Conservation (phyloP, 2,329 filamentous ascomycete species). For the Chalaropsis thielavioides region DNA sequence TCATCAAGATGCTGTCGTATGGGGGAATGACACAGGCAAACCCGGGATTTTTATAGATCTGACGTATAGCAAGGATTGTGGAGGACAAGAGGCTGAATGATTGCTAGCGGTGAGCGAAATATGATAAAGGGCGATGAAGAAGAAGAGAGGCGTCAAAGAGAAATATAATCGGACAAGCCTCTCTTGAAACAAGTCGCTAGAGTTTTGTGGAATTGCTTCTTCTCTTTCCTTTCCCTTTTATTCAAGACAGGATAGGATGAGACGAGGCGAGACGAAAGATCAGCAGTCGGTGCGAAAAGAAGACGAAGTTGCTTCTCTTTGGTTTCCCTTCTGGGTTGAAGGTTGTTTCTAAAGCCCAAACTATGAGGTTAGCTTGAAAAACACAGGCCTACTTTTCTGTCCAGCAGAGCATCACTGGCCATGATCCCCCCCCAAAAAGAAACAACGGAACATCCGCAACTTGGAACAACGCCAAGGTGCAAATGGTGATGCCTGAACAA, state of each 20-base stretch:
- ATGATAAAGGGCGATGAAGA: neutral
- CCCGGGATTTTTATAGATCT: neutral
- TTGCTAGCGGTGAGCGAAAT: neutral
- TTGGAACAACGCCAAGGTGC: neutral
- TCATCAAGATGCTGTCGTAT: neutral
- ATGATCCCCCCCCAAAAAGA: conserved; percentile 8
- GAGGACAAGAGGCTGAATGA: neutral
- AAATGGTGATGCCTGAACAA: neutral
- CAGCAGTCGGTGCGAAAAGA: neutral
- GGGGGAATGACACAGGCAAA: neutral
- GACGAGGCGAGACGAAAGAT: conserved; percentile 2
- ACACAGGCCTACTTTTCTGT: neutral
- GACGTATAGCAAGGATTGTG: neutral
- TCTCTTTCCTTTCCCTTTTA: too few relatives aligned
- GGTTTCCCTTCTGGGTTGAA: neutral
- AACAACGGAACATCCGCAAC: neutral
- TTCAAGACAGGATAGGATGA: neutral
- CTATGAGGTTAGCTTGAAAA: neutral
- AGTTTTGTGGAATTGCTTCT: neutral
- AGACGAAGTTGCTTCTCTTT: neutral
- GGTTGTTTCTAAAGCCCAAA: neutral
- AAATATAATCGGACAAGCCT: neutral
- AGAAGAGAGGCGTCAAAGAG: neutral
- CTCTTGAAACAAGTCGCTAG: neutral
- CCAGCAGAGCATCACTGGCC: neutral